Base-by-base conservation (phyloP, 2,329 filamentous ascomycete genomes). In the Trichoderma atroviride region DNA sequence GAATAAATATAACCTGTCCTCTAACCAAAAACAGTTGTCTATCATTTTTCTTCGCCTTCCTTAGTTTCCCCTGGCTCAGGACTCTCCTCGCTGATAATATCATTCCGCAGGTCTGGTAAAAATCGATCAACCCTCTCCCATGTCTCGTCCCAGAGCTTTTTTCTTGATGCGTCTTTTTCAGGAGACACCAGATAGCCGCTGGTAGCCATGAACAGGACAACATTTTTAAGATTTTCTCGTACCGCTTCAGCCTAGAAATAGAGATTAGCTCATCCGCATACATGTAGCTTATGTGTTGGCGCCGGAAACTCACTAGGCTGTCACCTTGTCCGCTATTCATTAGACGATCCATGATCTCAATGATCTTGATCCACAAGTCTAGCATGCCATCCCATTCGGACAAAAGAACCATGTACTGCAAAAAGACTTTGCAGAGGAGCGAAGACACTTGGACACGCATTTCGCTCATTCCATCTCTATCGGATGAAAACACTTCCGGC, bases 321-420 rank as follows among this genome's bases (percentile, higher is more conserved):
- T 97, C 94, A 29, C 93, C 93, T 79, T 97, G 94, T 0, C 95
- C 95, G 76, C 92, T 96, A 76, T 97, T 97, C 90, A 97, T 96
- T 72, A 99, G 86, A 29, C 96, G 89, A 79, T 99, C 96, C 88
- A 99, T 94, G 66, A 97, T 92, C 74, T 94, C 93, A 73, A 98
- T 87, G 68, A 98, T 97, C 79, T 91, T 91, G 57, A 96, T 82
- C 96, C 96, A 99, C 13, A 98, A 85, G 77, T 96, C 92, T 50
- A 97, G 83, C 89, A 98, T 93, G 24, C 93, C 93, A 27, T 94
- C 91, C 88, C 93, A 94, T 74, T 93, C 90, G 5, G 91, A 92
- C 33, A 97, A 85, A 47, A 95, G 84, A 2, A 95, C 92, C 3
- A 98, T 85, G 78, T 97, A 98, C 78, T 97, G 94, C 70, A 99